Base-by-base conservation (phyloP, 352 stramenopile genomes). In the Phytophthora hybrid region DNA sequence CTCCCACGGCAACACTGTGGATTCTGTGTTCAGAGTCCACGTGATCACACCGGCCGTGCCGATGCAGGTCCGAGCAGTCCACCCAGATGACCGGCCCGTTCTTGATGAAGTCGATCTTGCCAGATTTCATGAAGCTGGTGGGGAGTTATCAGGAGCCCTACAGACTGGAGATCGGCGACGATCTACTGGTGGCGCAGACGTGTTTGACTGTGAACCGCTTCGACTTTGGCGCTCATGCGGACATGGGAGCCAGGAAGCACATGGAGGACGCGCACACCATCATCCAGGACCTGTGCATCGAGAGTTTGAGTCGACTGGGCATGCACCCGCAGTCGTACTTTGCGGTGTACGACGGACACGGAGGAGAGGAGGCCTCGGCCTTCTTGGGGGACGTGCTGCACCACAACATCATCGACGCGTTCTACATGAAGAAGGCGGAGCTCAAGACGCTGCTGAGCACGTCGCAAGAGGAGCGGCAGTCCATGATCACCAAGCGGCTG, bases 241-340 rank as follows among this genome's bases (percentile, higher is more conserved):
- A 96, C 54, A 98, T 98, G 81, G 97, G 97, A 21, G 87, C 91
- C 8, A 78, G 97, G 21, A 98, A 97, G 63, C 92, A 97, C 29
- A 99, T 99, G 97, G 96, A 99, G 78, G 97, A 99, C 79, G 87
- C 96, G 31, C 98, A 98, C 47, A 92, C 97, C 54, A 93, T 99
- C 55, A 94, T 99, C 57, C 97, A 99, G 68, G 89, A 96, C 65
- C 68, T 96, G 61, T 87, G 90, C 37, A 87, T 94, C 13, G 65
- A 88, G 52, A 75, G 76, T 1, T 39, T 96, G 9, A 88, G 79
- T 56, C 74, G 75, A 4, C 49, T 90, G 14, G 81, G 83, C 0
- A 56, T 93, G 52, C 81, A 95, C 75, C 87, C 95, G 59, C 87
- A 98, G 68, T 98, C 93, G 37, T 99, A 98, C 79, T 97, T 97